Base-by-base conservation (phyloP, 768 basidiomycete species). In the Suillus luteus region DNA sequence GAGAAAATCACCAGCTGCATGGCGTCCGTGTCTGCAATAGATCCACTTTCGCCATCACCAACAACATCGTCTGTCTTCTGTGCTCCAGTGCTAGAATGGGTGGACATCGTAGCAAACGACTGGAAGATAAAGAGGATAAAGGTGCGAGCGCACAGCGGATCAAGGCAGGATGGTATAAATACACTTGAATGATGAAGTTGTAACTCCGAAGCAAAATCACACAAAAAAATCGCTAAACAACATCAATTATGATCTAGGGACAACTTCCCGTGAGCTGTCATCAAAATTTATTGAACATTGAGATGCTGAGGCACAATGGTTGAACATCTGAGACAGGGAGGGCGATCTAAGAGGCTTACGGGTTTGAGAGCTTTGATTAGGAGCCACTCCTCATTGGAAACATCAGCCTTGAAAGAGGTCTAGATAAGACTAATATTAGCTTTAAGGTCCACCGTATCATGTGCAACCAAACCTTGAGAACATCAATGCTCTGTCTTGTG, bases 401-500 rank as follows among this genome's bases (percentile, higher is more conserved):
- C 94, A 73, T 98, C 93, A 27, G 87, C 82, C 79, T 93, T 90
- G 82, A 98, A 98, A 19, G 89, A 87, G 35, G 82, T 82, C 94
- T 96, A 67, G 31, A 70, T 59, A 64, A 54, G 24, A 12, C 2
- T 33, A 37, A 54, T 69, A 63, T 69, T 62, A 59, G 57, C 33
- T 60, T 46, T 64, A 31, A 60, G 40, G 41, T 24, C 19, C 37
- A 31, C 46, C 31, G n/a, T 24, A 43, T 41, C 38, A 62, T 19
- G 24, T 48, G 57, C 8, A 61, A n/a, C 62, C 70, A 43, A 70
- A 92, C 89, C 91, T 98, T 99, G 52, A 99, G 83, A 10, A 96
- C 92, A 75, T 99, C 97, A 67, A 99, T 98, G 69, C 93, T 95
- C 76, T 90, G 88, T 55, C 96, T 86, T 40, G 93, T 91, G 73